A percentile compares a stretch with the other conserved stretches of the same genome.
Conservation (phyloP, 2,329 filamentous ascomycete species). For the Exophiala sp. region DNA sequence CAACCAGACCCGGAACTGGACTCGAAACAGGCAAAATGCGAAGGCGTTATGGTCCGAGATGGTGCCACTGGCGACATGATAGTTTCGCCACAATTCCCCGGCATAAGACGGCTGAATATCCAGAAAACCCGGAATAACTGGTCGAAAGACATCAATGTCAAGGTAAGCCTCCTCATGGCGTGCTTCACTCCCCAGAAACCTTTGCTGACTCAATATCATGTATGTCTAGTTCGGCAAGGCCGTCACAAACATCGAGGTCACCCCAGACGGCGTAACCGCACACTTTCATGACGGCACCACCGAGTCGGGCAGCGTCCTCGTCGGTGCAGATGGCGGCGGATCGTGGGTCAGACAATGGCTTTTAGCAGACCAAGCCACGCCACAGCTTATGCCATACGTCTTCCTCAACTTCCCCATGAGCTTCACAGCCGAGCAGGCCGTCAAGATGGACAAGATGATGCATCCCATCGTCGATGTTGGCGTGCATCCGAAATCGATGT, state of each 20-base stretch:
- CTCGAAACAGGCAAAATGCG: conserved; percentile 14
- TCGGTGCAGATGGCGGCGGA: conserved; percentile 27
- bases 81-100: conserved; percentile 26
- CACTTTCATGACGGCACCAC: conserved; percentile 25
- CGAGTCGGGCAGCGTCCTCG: conserved; percentile 23
- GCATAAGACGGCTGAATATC: conserved; percentile 37
- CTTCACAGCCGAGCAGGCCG: conserved; percentile 22
- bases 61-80: conserved; percentile 29
- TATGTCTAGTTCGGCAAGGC: conserved; percentile 19
- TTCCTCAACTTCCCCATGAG: conserved; percentile 23
- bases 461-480: conserved; percentile 27
- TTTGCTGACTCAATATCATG: neutral
- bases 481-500: conserved; percentile 25
- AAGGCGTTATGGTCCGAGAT: conserved; percentile 24
- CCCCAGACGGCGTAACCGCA: conserved; percentile 16
- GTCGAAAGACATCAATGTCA: conserved; percentile 32
- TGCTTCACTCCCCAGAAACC: neutral
- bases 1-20: conserved; percentile 37
- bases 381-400: conserved; percentile 14
- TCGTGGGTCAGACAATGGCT: conserved; percentile 23
- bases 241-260: conserved; percentile 16
- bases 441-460: conserved; percentile 26
- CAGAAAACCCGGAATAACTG: conserved; percentile 35
- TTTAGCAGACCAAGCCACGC: conserved; percentile 15
- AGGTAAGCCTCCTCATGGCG: conserved; percentile 5